A percentile compares a stretch with the other conserved stretches of the same genome.
phyloP scores from a whole-genome alignment of 2,329 filamentous ascomycete species.

The Orbilia oligospora region DNA sequence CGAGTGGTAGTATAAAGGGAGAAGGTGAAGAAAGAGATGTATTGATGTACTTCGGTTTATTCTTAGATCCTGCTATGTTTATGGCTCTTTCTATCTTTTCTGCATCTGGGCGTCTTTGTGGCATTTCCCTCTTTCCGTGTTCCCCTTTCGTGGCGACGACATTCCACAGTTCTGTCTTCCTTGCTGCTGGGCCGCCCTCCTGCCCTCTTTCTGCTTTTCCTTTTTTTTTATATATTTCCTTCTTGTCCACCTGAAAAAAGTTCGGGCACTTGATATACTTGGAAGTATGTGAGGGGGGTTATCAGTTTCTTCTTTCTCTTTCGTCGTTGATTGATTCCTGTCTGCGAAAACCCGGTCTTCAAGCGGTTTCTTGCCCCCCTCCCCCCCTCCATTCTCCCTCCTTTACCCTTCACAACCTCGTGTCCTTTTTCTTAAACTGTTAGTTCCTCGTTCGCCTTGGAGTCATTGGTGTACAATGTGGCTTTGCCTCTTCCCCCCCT shows the following conservation, averaged over 20 bases:
- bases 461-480: constrained; percentile 60
- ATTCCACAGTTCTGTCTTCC: background rate
- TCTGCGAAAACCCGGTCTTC: constrained; percentile 1
- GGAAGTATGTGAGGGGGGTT: constrained; percentile 35
- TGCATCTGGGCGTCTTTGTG: constrained; percentile 27
- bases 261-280: constrained; percentile 26
- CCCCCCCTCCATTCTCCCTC: background rate
- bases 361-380: background rate
- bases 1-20: constrained; percentile 3
- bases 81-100: constrained; percentile 20
- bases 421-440: constrained; percentile 13
- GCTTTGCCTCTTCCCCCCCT: constrained; percentile 7
- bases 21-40: constrained; percentile 3
- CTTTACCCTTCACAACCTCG: background rate
- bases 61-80: constrained; percentile 46
- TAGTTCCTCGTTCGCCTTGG: constrained; percentile 32
- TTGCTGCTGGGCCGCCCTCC: background rate
- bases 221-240: background rate
- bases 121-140: background rate
- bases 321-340: constrained; percentile 10
- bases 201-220: background rate
- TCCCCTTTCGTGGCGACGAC: background rate
- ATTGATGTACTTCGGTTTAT: constrained; percentile 33
- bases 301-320: constrained; percentile 43
- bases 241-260: constrained; percentile 7